Percentiles rank a stretch among this genome's conserved stretches.
Evolutionary conservation across 306 rosid species (phyloP).

Genomic region (Pachyrhizus erosus): DNA sequence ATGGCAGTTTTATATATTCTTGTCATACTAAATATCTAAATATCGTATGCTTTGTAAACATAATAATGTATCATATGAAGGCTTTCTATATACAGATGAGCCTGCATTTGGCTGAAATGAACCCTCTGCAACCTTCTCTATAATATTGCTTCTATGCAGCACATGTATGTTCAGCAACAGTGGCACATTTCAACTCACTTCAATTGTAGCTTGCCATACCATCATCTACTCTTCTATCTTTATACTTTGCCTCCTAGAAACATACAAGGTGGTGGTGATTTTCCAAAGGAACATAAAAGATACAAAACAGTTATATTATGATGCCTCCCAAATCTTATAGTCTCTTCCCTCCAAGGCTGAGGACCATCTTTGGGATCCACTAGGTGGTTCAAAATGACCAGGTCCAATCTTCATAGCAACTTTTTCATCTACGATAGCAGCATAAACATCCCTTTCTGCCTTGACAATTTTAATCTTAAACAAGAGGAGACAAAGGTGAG

Average conservation of each 20-base stretch:
- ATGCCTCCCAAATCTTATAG: conserved; percentile 87
- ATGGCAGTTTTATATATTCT: conserved; percentile 6
- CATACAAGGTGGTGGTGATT: conserved; percentile 16
- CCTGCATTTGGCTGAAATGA: conserved; percentile 36
- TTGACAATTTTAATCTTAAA: conserved; percentile 70
- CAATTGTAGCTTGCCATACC: conserved; percentile 1
- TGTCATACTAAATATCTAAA: background rate
- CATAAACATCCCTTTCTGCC: conserved; percentile 94
- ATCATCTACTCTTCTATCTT: conserved; percentile 1
- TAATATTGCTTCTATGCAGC: conserved; percentile 25
- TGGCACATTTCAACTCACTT: conserved; percentile 29
- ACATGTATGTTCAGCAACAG: conserved; percentile 2
- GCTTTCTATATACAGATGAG: conserved; percentile 36
- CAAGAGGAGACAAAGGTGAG: conserved; percentile 32
- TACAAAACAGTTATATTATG: conserved; percentile 33
- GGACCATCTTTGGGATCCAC: conserved; percentile 66
- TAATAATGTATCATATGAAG: conserved; percentile 32
- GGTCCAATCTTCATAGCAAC: conserved; percentile 94
- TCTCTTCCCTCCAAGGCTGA: conserved; percentile 69
- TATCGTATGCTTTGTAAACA: background rate
- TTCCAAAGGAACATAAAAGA: conserved; percentile 24
- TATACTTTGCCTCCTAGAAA: background rate
- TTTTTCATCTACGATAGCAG: conserved; percentile 71
- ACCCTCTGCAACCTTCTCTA: conserved; percentile 35
- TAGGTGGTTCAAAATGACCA: conserved; percentile 84